Evolutionary conservation across 345 rosid species (phyloP), one percentile per base, ranked within the genome.

Genomic region (Acer campestre): DNA sequence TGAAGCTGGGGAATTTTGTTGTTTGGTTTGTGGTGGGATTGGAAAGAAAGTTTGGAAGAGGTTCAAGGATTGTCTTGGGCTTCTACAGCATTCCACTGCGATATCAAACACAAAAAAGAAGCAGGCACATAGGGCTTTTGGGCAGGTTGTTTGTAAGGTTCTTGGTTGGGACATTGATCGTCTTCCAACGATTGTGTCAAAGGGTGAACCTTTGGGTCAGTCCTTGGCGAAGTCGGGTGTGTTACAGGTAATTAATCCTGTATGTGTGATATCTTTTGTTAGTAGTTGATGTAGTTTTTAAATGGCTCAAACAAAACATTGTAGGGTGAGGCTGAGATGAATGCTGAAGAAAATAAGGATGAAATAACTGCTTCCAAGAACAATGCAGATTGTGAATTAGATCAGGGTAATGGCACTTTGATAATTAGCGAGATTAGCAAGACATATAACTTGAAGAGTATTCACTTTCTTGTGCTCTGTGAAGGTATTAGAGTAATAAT

Each of bases 61-160:
- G 71, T 86, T 84, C 49, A 88, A 84, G 78, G 83, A 78, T 44
- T 85, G 88, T 76, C 51, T 20, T 16, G 84, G 87, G n/a, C 82
- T 88, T 55, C 80, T 85, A 75, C 88, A 88, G 75, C 91, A 90
- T 83, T 68, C 88, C n/a, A 81, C 69, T 13, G 73, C 72, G 11
- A 81, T 86, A 75, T 65, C 78, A 20, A 87, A 83, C 62, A 80
- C 94, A 2, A 84, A 75, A 71, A 82, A 78, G 82, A 89, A 65
- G 80, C 81, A 7, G 68, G 93, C 88, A 13, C 98, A 94, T 78
- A 83, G 92, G 61, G 92, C 97, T 77, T 80, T 89, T 59, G 96
- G 87, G 5, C 86, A 79, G 64, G 94, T 90, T 75, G 77, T 93
- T 40, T 94, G 94, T 58, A 85, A 80, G 86, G 93, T 94, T 85